These are phyloP conservation scores for Cucurbita ficifolia DNA, from an alignment of 306 rosid species.

Conservation along the genomic window DNA sequence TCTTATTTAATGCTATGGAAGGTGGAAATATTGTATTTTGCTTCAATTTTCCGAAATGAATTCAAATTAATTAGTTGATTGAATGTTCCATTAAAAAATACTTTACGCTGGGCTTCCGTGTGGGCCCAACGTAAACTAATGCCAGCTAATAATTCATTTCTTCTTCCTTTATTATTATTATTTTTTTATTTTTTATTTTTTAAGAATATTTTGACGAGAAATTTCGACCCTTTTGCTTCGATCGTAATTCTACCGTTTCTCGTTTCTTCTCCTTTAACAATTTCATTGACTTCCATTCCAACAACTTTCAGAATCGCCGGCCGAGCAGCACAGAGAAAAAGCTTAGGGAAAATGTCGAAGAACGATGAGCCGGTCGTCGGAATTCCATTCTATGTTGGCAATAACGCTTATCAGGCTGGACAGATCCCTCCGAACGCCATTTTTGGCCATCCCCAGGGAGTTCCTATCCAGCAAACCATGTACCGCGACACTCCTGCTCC, in stretches of 20 bases:
- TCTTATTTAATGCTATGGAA: no score
- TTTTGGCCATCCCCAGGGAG: constrained; percentile 53
- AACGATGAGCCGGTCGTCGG: constrained; percentile 36
- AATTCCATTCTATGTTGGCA: constrained; percentile 33
- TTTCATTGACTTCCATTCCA: background rate
- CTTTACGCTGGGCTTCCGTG: background rate
- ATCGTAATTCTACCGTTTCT: background rate
- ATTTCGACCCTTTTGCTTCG: background rate
- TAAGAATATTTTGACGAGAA: background rate
- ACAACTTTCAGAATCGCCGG: background rate
- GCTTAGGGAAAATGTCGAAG: constrained; percentile 21
- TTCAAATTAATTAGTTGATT: no score
- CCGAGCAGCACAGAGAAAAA: background rate
- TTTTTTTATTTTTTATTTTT: background rate
- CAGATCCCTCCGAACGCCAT: constrained; percentile 51
- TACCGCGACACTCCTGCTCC: constrained; percentile 89
- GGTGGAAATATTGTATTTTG: no score
- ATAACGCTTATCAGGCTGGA: constrained; percentile 44
- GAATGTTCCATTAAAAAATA: no score
- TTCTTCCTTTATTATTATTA: no score
- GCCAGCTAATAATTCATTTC: background rate
- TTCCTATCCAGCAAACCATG: constrained; percentile 67
- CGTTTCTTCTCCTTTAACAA: background rate
- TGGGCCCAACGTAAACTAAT: background rate
- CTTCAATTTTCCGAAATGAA: no score